Conservation (phyloP, 2,329 filamentous ascomycete genomes). For the Xylariaceae sp. region DNA sequence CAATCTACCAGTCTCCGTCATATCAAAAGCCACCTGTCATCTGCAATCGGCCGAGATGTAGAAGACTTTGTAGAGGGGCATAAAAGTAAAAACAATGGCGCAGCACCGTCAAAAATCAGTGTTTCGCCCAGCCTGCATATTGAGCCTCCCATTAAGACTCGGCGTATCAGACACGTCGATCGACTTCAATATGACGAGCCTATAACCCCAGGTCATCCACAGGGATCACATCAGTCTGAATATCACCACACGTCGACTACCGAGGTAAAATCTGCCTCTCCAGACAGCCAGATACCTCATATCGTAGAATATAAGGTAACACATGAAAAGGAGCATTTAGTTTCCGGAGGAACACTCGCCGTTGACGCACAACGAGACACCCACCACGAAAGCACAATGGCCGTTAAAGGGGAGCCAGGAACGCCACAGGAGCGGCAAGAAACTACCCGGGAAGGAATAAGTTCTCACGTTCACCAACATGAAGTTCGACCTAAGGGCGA, state of each 20-base stretch:
- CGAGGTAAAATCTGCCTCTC: not conserved
- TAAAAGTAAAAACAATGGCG: not conserved
- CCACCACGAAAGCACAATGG: too few species aligned
- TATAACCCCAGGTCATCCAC: constrained; percentile 11
- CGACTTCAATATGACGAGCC: constrained; percentile 15
- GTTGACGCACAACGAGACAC: too few species aligned
- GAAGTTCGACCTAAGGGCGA: too few species aligned
- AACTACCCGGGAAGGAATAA: too few species aligned
- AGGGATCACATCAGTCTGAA: not conserved
- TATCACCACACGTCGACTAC: not conserved
- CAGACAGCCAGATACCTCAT: not conserved
- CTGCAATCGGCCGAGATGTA: constrained; percentile 12
- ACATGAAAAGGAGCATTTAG: too few species aligned
- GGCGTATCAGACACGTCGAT: constrained; percentile 11
- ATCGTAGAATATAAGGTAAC: not conserved
- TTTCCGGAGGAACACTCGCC: too few species aligned
- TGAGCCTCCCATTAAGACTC: constrained; percentile 14
- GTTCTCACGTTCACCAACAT: too few species aligned
- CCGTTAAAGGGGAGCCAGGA: too few species aligned
- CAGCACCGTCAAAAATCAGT: not conserved
- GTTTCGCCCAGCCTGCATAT: constrained; percentile 5
- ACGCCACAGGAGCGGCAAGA: too few species aligned
- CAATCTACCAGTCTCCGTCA: constrained; percentile 33
- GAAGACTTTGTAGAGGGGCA: constrained; percentile 7
- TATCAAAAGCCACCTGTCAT: constrained; percentile 32